Percentiles rank a stretch among this genome's conserved stretches.
These are phyloP conservation scores for Aspergillus fumigatus DNA, from an alignment of 2,329 filamentous ascomycete species.

Conservation along the genomic window DNA sequence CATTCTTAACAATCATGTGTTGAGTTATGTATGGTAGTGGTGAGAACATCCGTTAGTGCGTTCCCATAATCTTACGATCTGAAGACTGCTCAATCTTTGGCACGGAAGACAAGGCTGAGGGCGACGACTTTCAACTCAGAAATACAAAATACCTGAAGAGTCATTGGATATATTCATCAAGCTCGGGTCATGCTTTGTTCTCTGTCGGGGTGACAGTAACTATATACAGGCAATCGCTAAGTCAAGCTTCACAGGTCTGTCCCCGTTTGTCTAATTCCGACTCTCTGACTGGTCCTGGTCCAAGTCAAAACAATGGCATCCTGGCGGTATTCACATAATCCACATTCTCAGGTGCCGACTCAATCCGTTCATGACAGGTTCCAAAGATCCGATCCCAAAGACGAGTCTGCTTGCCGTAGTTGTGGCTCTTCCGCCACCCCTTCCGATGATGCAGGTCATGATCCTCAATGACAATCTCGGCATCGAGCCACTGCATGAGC, in stretches of 20 bases:
- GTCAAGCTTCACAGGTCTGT: too few species aligned
- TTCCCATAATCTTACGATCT: neutral
- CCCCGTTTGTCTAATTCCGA: too few species aligned
- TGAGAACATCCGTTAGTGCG: neutral
- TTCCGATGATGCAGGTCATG: constrained; percentile 39
- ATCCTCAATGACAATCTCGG: constrained; percentile 42
- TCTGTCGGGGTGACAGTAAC: neutral
- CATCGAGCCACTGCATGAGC: constrained; percentile 29
- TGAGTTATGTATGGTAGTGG: too few species aligned
- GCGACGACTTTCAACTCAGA: too few species aligned
- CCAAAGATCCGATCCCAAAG: constrained; percentile 38
- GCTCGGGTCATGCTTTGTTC: neutral
- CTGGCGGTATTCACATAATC: constrained; percentile 24
- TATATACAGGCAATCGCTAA: neutral
- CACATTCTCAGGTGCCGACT: constrained; percentile 27
- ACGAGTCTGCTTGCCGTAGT: constrained; percentile 40
- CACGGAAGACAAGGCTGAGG: too few species aligned
- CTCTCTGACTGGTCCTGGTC: too few species aligned
- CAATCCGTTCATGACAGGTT: constrained; percentile 33
- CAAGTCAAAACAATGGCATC: constrained; percentile 25
- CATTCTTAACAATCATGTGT: too few species aligned
- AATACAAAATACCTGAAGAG: too few species aligned
- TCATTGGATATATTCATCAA: neutral
- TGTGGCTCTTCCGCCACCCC: constrained; percentile 36
- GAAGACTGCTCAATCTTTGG: too few species aligned